These are phyloP conservation scores for Candida ascalaphidarum DNA, from an alignment of 805 yeast species.

Conservation along the genomic window DNA sequence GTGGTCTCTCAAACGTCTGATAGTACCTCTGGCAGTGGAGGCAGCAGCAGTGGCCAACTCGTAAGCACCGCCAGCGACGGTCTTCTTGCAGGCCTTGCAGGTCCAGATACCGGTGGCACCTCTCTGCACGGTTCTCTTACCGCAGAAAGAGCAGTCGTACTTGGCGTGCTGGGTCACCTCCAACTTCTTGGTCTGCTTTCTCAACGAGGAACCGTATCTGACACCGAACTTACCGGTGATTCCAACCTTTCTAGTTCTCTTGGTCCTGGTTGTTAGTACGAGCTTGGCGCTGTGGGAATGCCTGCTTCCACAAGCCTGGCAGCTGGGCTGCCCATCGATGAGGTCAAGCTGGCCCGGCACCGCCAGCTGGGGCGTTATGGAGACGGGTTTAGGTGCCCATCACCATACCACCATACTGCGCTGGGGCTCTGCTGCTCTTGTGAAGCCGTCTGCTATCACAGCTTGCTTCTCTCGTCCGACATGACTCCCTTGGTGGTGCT, in stretches of 20 bases:
- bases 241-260: slow-evolving; percentile 99
- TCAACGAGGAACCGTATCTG: slow-evolving; percentile 99
- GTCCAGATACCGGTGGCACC: slow-evolving; percentile 98
- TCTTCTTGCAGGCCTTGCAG: slow-evolving; percentile 90
- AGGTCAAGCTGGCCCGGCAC: too few relatives aligned
- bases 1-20: slow-evolving; percentile 99
- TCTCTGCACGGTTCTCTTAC: slow-evolving; percentile 97
- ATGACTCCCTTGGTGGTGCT: too few relatives aligned
- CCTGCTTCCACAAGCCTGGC: too few relatives aligned
- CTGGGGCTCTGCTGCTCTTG: too few relatives aligned
- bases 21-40: slow-evolving; percentile 99
- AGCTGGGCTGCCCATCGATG: too few relatives aligned
- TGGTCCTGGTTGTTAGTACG: slow-evolving; percentile 73
- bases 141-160: slow-evolving; percentile 99
- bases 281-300: too few relatives aligned
- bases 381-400: too few relatives aligned
- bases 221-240: slow-evolving; percentile 99
- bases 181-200: slow-evolving; percentile 99
- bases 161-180: slow-evolving; percentile 98
- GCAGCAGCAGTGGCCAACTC: slow-evolving; percentile 99
- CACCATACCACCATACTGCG: too few relatives aligned
- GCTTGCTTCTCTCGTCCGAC: too few relatives aligned
- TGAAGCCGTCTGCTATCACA: too few relatives aligned
- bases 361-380: too few relatives aligned
- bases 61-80: slow-evolving; percentile 99